Conservation (phyloP, 2,329 filamentous ascomycete genomes). For the Nannizzia gypsea region DNA sequence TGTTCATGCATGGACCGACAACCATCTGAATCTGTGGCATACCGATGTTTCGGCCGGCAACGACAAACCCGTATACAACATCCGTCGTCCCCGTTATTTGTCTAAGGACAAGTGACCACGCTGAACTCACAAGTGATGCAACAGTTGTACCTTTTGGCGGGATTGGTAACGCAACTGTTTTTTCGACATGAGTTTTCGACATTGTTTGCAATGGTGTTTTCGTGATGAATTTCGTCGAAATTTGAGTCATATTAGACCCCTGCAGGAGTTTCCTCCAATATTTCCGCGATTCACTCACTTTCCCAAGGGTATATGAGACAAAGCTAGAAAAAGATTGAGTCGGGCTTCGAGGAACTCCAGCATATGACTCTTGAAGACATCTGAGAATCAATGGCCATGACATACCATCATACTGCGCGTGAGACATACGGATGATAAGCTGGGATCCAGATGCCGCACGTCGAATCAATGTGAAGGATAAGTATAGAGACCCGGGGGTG, state of each 20-base stretch:
- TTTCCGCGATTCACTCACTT: slow-evolving; percentile 3
- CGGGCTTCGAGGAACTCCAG: slow-evolving; percentile 17
- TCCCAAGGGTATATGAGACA: slow-evolving; percentile 3
- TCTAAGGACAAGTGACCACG: slow-evolving; percentile 47
- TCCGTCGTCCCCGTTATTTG: slow-evolving; percentile 37
- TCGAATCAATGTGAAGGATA: not conserved
- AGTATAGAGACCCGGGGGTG: not conserved
- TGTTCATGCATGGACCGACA: slow-evolving; percentile 50
- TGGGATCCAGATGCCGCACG: not conserved
- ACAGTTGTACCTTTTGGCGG: slow-evolving; percentile 41
- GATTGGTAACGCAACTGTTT: slow-evolving; percentile 5
- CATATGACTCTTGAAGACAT: slow-evolving; percentile 44
- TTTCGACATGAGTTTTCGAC: not conserved
- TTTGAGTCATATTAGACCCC: not conserved
- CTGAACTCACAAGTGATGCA: slow-evolving; percentile 47
- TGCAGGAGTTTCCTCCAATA: slow-evolving; percentile 7
- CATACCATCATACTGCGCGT: slow-evolving; percentile 54
- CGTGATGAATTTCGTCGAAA: slow-evolving; percentile 21
- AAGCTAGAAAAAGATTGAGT: slow-evolving; percentile 8
- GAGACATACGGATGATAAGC: slow-evolving; percentile 45
- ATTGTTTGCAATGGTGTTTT: not conserved
- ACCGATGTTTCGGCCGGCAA: slow-evolving; percentile 46
- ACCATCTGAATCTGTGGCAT: slow-evolving; percentile 40
- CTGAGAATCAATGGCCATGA: slow-evolving; percentile 45
- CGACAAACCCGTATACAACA: slow-evolving; percentile 49